Evolutionary conservation across 495 filamentous ascomycete genomes (phyloP).

Genomic region (Lasiosphaeriaceae sp.): DNA sequence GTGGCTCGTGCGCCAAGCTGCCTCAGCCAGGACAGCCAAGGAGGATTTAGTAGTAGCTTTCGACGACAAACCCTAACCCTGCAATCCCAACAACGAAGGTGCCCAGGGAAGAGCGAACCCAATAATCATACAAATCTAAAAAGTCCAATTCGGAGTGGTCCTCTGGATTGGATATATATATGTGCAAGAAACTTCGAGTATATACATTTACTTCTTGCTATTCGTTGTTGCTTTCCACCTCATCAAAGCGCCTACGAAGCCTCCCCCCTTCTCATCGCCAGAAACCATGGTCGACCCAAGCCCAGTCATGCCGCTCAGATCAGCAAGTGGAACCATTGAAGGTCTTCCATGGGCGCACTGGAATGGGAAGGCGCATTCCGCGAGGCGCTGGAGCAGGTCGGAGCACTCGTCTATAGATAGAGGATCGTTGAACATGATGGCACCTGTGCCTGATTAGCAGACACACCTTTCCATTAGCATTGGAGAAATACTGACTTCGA

Average conservation of each 20-base stretch:
- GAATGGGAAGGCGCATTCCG: conserved; percentile 77
- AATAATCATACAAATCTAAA: too few species aligned
- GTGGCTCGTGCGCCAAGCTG: too few species aligned
- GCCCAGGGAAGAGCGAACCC: too few species aligned
- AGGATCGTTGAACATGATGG: conserved; percentile 95
- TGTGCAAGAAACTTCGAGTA: too few species aligned
- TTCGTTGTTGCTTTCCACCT: conserved; percentile 7
- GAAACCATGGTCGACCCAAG: background rate
- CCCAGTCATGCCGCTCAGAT: conserved; percentile 35
- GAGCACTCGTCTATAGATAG: conserved; percentile 63
- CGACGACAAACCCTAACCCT: too few species aligned
- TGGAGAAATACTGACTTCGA: conserved; percentile 47
- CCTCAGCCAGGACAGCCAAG: too few species aligned
- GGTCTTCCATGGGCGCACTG: conserved; percentile 88
- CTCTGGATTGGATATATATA: too few species aligned
- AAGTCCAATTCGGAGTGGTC: too few species aligned
- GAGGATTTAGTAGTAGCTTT: too few species aligned
- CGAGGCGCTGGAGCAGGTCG: conserved; percentile 57
- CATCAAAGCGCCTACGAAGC: conserved; percentile 8
- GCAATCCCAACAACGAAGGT: too few species aligned
- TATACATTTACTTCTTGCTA: too few species aligned
- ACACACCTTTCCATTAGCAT: background rate
- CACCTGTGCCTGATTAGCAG: conserved; percentile 32
- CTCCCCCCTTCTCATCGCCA: background rate
- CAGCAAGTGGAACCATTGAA: conserved; percentile 69